Evolutionary conservation across 306 rosid genomes (phyloP).

Genomic region (Malus sylvestris): DNA sequence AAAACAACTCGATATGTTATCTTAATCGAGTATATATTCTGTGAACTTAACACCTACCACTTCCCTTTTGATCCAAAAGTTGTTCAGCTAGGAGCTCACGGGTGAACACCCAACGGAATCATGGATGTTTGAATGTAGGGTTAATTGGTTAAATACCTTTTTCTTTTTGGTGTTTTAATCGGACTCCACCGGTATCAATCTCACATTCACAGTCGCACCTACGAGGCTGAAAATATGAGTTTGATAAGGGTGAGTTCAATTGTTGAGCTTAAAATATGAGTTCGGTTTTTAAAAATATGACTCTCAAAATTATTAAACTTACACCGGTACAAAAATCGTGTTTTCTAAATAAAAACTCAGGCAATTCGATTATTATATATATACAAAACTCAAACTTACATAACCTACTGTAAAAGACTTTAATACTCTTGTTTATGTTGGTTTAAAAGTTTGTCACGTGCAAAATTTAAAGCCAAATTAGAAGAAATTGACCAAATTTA

Average conservation of each 20-base stretch:
- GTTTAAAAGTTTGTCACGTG: background rate
- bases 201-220: background rate
- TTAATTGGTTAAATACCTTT: background rate
- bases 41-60: background rate
- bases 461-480: background rate
- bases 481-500: background rate
- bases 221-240: background rate
- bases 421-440: background rate
- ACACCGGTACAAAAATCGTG: background rate
- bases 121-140: background rate
- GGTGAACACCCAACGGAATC: background rate
- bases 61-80: background rate
- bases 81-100: background rate
- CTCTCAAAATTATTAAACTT: background rate
- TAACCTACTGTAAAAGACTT: background rate
- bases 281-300: too few species aligned
- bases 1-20: background rate
- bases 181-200: too few species aligned
- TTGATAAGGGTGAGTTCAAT: background rate
- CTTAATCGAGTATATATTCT: background rate
- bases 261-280: background rate
- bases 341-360: too few species aligned
- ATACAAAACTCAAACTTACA: background rate
- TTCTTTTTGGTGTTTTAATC: background rate
- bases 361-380: too few species aligned